Evolutionary conservation across 2,329 filamentous ascomycete species (phyloP), one percentile per base, ranked within the genome.

Genomic region (Aureobasidium sp.): DNA sequence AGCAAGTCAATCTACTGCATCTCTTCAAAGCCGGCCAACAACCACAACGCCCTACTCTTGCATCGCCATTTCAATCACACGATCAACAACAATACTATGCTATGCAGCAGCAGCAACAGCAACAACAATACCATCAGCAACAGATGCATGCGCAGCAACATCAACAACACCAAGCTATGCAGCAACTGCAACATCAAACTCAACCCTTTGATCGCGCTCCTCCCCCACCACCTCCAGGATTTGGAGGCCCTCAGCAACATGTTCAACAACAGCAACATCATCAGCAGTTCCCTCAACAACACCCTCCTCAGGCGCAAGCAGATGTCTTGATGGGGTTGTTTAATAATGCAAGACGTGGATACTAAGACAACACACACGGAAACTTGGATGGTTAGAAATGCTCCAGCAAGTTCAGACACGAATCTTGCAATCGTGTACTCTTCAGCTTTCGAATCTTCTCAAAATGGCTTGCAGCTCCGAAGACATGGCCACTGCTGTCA

Each of bases 1-100:
- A 56, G 32, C 48, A 55, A 53, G 50, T 62, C 38, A 54, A 56
- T 16, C 55, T 64, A 12, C 56, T 64, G 4, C 57, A 61, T 38
- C 53, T 66, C 29, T 64, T 66, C 58, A 63, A 65, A 47, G 60
- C 60, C 27, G 21, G 22, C 25, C 52, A 16, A 38, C 48, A 50
- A 42, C 54, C 52, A 25, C 34, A 25, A 21, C 47, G 50, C 16
- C 52, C 55, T 16, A n/a, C 29, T 6, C 49, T 34, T 14, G 37
- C 38, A 6, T 35, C 49, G 1, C 44, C 44, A 1, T 48, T 48
- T 44, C 51, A 56, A 14, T 34, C 24, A 10, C 30, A 45, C 3
- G 19, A 37, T 10, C 50, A 53, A 4, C 38, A 53, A 12, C 39
- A 44, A 10, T 40, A 41, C n/a, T 45, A 30, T 22, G 25, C 40